Base-by-base conservation (phyloP, 495 filamentous ascomycete genomes). In the Chaetomium fimeti region DNA sequence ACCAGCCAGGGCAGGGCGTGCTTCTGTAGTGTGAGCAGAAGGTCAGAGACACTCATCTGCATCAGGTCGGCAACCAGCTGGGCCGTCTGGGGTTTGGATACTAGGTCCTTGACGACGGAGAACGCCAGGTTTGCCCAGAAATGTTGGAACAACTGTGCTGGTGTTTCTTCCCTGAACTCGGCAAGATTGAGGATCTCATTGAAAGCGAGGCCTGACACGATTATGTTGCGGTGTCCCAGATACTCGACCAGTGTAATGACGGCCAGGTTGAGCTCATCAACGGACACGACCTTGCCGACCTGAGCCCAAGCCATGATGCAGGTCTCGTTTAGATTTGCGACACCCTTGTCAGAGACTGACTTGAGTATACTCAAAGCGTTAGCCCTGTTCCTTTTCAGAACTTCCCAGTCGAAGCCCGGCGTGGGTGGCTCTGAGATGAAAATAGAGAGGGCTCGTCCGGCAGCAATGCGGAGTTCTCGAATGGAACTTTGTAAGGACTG, bases 1-100 rank as follows among this genome's bases (percentile, higher is more conserved):
- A 98, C 90, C 49, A 99, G 80, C 73, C 88, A 91, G 7, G 94
- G 95, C 15, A 99, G 75, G 3, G 91, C 91, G 70, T 91, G 83
- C 13, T 82, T 80, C 72, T 97, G 92, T n/a, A 92, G 89, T 32
- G 84, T 69, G n/a, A 86, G 74, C 27, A 98, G 79, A 57, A 96
- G 88, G 57, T 89, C 85, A 28, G 84, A 73, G 3, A 96, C 83
- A 52, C 84, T 88, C 70, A 91, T 85, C 27, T 84, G 84, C 32
- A 96, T 77, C 43, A 97, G 71, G 64, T 95, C 91, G 22, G 92
- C 90, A 20, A 98, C 79, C 43, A 88, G 80, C 65, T 91, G 88
- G 9, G 87, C 87, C 68, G 91, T 90, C 70, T 96, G 89, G 45
- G 95, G 94, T 52, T 87, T 86, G 57, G 84, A 83, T 24, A 87